These are phyloP conservation scores for Venturia aucupariae DNA, from an alignment of 2,329 filamentous ascomycete genomes.

Conservation along the genomic window DNA sequence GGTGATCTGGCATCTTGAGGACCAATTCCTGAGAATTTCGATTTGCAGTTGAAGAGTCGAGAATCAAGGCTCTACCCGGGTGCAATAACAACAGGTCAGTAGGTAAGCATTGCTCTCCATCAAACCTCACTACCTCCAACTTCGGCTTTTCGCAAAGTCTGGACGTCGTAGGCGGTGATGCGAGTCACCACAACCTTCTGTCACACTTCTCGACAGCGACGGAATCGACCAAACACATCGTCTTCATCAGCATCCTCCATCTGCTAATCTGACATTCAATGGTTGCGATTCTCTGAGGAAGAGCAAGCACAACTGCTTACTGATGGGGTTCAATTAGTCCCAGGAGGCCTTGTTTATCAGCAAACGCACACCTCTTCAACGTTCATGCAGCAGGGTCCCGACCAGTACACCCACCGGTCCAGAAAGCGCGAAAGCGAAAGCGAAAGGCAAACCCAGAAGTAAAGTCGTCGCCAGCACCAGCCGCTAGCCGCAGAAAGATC, in stretches of 20 bases:
- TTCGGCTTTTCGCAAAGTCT: background rate
- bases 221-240: background rate
- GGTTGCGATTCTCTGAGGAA: background rate
- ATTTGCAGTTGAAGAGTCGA: no score
- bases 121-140: background rate
- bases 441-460: no score
- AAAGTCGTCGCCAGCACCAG: no score
- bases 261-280: background rate
- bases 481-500: no score
- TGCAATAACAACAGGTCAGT: no score
- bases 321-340: background rate
- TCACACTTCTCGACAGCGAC: background rate
- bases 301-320: background rate
- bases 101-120: no score
- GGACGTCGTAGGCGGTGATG: background rate
- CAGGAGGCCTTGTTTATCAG: background rate
- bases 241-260: background rate
- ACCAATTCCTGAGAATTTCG: no score
- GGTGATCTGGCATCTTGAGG: no score
- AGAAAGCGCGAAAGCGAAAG: no score
- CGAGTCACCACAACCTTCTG: background rate
- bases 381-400: background rate
- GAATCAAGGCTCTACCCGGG: no score
- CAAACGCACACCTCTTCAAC: background rate
- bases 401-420: background rate